Evolutionary conservation across 805 yeast species (phyloP).

Genomic region (Sugiyamaella smithiae): DNA sequence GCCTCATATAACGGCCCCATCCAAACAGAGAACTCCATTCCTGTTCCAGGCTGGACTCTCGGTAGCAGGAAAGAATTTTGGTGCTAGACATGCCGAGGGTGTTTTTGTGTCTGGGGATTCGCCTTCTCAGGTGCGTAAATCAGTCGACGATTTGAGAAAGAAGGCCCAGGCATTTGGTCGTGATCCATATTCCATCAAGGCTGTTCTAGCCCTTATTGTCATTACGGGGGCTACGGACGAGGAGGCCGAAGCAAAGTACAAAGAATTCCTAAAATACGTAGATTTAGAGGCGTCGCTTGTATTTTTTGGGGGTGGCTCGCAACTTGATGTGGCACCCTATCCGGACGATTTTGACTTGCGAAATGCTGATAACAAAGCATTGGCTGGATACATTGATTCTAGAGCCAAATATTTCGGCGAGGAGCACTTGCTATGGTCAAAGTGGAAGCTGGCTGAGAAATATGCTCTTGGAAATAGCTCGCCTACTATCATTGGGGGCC

Average conservation of each 20-base stretch:
- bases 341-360: slow-evolving; percentile 35
- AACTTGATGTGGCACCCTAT: slow-evolving; percentile 40
- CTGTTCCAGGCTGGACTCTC: slow-evolving; percentile 47
- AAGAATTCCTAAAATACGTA: slow-evolving; percentile 35
- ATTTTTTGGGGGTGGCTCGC: slow-evolving; percentile 42
- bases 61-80: slow-evolving; percentile 40
- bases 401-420: slow-evolving; percentile 37
- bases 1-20: slow-evolving; percentile 43
- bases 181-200: slow-evolving; percentile 39
- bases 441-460: slow-evolving; percentile 32
- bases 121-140: slow-evolving; percentile 33
- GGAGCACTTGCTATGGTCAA: slow-evolving; percentile 27
- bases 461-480: slow-evolving; percentile 36
- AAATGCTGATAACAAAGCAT: slow-evolving; percentile 36
- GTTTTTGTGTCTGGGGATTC: slow-evolving; percentile 40
- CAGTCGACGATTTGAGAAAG: slow-evolving; percentile 34
- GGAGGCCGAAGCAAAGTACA: slow-evolving; percentile 41
- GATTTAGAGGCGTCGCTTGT: slow-evolving; percentile 44
- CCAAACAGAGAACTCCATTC: slow-evolving; percentile 46
- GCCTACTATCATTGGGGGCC: slow-evolving; percentile 37
- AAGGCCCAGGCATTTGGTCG: slow-evolving; percentile 38
- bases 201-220: slow-evolving; percentile 39
- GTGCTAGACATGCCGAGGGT: slow-evolving; percentile 45
- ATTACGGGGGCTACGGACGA: slow-evolving; percentile 43
- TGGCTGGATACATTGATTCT: slow-evolving; percentile 35